Conservation (phyloP, 805 yeast genomes). For the Peterozyma toletana region DNA sequence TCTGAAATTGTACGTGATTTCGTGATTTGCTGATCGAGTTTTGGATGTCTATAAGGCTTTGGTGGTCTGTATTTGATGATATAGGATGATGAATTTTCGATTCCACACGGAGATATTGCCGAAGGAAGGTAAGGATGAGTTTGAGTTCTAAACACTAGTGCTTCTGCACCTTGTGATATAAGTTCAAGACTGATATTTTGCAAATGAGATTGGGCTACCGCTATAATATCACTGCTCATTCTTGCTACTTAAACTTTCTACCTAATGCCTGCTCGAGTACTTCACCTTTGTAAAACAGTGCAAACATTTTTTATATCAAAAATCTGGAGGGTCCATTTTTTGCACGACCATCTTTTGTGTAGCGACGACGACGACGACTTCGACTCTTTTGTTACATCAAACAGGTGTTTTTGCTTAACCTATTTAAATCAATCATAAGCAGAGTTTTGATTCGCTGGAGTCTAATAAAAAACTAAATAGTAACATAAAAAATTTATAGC, state of each 20-base stretch:
- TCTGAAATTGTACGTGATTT: constrained; percentile 80
- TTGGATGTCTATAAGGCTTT: constrained; percentile 85
- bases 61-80: constrained; percentile 83
- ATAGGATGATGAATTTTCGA: constrained; percentile 27
- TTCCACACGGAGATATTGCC: constrained; percentile 15
- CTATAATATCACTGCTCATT: constrained; percentile 52
- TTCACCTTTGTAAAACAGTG: too few relatives aligned
- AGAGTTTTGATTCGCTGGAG: too few relatives aligned
- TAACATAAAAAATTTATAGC: too few relatives aligned
- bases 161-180: constrained; percentile 89
- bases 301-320: too few relatives aligned
- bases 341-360: too few relatives aligned
- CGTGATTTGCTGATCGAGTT: constrained; percentile 68
- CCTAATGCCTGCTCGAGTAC: too few relatives aligned
- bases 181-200: constrained; percentile 43
- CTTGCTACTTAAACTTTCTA: background rate
- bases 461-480: too few relatives aligned
- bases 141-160: constrained; percentile 59
- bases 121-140: constrained; percentile 60
- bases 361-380: too few relatives aligned
- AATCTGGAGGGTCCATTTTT: too few relatives aligned
- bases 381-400: too few relatives aligned
- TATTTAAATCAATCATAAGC: too few relatives aligned
- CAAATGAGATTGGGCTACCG: constrained; percentile 32
- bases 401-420: too few relatives aligned